A percentile compares a stretch with the other conserved stretches of the same genome.
phyloP scores from a whole-genome alignment of 371 early-diverging fungal genomes.

The Syncephalastrum sp. region DNA sequence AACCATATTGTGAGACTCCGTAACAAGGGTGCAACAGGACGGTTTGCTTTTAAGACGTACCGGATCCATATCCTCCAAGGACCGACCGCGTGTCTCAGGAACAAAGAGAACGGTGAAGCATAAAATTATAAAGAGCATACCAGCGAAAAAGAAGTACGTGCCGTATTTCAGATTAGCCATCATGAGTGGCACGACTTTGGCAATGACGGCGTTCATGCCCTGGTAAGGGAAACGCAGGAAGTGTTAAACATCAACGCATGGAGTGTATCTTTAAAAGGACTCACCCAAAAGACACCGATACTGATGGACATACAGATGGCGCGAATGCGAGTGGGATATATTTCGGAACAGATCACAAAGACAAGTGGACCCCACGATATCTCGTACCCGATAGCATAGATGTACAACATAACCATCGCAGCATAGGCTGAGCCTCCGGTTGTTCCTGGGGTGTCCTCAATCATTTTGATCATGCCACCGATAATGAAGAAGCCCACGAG shows the following conservation, averaged over 20 bases:
- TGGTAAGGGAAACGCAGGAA: neutral
- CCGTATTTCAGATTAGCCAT: constrained; percentile 42
- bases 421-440: constrained; percentile 36
- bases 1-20: no score
- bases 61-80: constrained; percentile 61
- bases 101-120: constrained; percentile 45
- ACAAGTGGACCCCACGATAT: constrained; percentile 67
- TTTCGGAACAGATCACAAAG: constrained; percentile 71
- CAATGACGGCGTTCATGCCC: constrained; percentile 49
- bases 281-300: constrained; percentile 58
- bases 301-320: constrained; percentile 52
- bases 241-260: no score
- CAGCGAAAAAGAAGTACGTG: constrained; percentile 57
- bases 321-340: constrained; percentile 47
- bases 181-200: constrained; percentile 49
- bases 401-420: constrained; percentile 41
- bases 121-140: constrained; percentile 43
- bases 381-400: constrained; percentile 54
- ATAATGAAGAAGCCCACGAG: constrained; percentile 33
- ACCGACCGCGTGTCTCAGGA: constrained; percentile 65
- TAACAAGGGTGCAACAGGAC: no score
- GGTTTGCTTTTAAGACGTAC: neutral
- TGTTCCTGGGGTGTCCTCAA: constrained; percentile 9
- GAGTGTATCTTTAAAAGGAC: neutral
- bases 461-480: constrained; percentile 39